These are phyloP conservation scores for Coniochaeta pulveracea DNA, from an alignment of 2,329 filamentous ascomycete genomes.

Conservation along the genomic window DNA sequence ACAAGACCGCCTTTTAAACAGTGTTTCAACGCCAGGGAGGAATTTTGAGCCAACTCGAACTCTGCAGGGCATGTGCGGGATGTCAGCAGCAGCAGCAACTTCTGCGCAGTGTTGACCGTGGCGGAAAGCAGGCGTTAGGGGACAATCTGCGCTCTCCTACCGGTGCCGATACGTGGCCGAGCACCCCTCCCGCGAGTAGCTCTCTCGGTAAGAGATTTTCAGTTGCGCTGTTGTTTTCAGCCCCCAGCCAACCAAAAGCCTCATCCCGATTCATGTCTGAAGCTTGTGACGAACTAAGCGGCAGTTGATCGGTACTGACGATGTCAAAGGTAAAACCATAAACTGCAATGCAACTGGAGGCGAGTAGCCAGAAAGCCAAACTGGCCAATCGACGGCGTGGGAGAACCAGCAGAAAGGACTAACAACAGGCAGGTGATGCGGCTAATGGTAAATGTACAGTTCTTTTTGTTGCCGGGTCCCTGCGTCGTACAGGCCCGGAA, in stretches of 20 bases:
- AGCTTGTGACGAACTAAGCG: constrained; percentile 65
- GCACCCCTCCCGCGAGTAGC: too few species aligned
- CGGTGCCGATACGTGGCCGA: too few species aligned
- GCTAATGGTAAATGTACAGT: constrained; percentile 43
- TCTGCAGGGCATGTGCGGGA: not conserved
- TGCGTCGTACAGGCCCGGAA: constrained; percentile 25
- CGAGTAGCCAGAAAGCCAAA: constrained; percentile 21
- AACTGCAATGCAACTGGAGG: constrained; percentile 22
- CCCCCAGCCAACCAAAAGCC: too few species aligned
- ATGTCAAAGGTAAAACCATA: constrained; percentile 50
- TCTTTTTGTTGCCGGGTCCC: constrained; percentile 29
- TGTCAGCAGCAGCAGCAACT: constrained; percentile 3
- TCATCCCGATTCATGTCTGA: too few species aligned
- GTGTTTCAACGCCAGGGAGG: not conserved
- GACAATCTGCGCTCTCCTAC: too few species aligned
- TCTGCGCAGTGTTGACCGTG: too few species aligned
- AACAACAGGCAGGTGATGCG: constrained; percentile 20
- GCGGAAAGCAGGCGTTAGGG: too few species aligned
- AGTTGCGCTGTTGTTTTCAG: constrained; percentile 30
- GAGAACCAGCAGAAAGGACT: constrained; percentile 31
- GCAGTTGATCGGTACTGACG: constrained; percentile 51
- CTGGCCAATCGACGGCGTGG: constrained; percentile 24
- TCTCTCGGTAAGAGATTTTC: too few species aligned
- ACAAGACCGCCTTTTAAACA: too few species aligned
- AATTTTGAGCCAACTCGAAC: constrained; percentile 1